phyloP scores from a whole-genome alignment of 495 filamentous ascomycete genomes.

The Sporormia fimetaria region DNA sequence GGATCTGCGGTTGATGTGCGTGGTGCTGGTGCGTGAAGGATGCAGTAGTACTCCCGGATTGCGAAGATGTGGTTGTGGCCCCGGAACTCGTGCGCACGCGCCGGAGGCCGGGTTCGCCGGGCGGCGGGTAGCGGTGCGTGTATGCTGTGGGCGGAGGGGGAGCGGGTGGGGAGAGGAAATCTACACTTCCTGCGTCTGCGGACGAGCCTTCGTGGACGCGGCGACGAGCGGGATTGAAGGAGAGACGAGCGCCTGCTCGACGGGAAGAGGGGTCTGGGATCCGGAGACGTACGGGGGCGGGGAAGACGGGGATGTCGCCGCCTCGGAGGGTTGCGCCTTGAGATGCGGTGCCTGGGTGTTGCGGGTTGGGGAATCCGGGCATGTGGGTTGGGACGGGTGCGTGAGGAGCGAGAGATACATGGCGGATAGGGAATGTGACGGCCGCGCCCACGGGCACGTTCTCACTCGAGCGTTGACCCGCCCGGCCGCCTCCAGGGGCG shows the following conservation, averaged over 20 bases:
- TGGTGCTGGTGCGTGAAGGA: too few species aligned
- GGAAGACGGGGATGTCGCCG: not conserved
- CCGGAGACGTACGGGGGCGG: slow-evolving; percentile 1
- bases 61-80: not conserved
- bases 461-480: slow-evolving; percentile 11
- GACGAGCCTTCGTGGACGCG: not conserved
- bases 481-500: not conserved
- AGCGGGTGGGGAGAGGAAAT: too few species aligned
- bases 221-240: not conserved
- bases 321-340: not conserved
- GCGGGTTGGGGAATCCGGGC: not conserved
- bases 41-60: not conserved
- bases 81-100: not conserved
- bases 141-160: too few species aligned
- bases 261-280: slow-evolving; percentile 2
- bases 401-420: not conserved
- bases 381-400: not conserved
- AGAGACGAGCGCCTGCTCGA: not conserved
- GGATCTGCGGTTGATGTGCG: too few species aligned
- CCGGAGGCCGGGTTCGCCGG: not conserved
- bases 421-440: not conserved
- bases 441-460: slow-evolving; percentile 2
- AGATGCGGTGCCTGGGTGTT: not conserved
- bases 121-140: not conserved
- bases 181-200: too few species aligned